A percentile compares a stretch with the other conserved stretches of the same genome.
Evolutionary conservation across 768 basidiomycete species (phyloP).

Genomic region (Tricholoma hemisulphureum): DNA sequence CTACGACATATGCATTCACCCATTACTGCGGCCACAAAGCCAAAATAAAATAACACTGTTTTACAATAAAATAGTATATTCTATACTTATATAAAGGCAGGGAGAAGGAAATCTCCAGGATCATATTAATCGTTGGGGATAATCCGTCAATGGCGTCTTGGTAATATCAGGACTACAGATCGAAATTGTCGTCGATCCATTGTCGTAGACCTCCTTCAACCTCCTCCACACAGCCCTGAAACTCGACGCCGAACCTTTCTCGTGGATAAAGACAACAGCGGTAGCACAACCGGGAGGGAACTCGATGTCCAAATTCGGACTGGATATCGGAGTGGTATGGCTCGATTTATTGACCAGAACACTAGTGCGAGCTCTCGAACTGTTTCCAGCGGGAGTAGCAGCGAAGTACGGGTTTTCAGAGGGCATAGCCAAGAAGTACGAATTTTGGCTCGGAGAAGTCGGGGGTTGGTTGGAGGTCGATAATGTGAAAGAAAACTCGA

Average conservation of each 20-base stretch:
- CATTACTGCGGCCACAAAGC: too few relatives aligned
- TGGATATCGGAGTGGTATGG: constrained; percentile 13
- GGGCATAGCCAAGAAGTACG: constrained; percentile 12
- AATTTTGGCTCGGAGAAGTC: constrained; percentile 9
- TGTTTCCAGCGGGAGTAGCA: constrained; percentile 18
- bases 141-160: constrained; percentile 42
- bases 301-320: constrained; percentile 16
- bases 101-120: too few relatives aligned
- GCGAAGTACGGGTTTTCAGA: constrained; percentile 14
- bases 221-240: constrained; percentile 77
- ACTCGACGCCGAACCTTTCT: constrained; percentile 88
- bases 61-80: not conserved
- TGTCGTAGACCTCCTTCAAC: constrained; percentile 66
- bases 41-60: not conserved
- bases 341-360: constrained; percentile 18
- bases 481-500: constrained; percentile 58
- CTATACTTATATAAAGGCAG: not conserved
- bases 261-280: constrained; percentile 75
- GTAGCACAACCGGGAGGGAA: constrained; percentile 47
- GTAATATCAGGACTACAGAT: constrained; percentile 44
- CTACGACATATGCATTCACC: too few relatives aligned
- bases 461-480: constrained; percentile 16
- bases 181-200: constrained; percentile 29
- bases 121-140: constrained; percentile 37
- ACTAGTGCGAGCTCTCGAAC: constrained; percentile 24